These are phyloP conservation scores for Phytopythium sindhum DNA, from an alignment of 352 stramenopile species.

Conservation along the genomic window DNA sequence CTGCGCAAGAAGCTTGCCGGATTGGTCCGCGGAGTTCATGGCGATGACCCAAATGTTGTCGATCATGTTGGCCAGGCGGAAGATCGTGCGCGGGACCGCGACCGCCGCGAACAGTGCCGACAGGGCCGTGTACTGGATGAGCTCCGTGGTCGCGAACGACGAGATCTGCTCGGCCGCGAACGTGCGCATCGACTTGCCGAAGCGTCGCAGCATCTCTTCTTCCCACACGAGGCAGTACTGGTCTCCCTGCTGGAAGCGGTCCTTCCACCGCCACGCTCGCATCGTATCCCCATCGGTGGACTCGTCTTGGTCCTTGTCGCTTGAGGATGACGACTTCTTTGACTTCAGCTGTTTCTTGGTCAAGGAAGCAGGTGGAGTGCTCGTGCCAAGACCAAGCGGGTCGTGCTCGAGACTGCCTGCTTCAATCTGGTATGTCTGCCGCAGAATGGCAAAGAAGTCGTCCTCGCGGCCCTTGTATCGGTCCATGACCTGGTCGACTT, in stretches of 20 bases:
- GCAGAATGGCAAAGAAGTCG: conserved; percentile 76
- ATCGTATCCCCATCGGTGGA: conserved; percentile 13
- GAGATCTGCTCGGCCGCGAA: conserved; percentile 72
- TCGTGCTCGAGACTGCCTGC: conserved; percentile 30
- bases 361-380: background rate
- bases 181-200: conserved; percentile 77
- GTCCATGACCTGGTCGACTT: conserved; percentile 78
- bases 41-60: conserved; percentile 84
- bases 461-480: conserved; percentile 82
- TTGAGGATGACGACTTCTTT: background rate
- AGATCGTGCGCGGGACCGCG: conserved; percentile 62
- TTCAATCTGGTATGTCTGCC: conserved; percentile 57
- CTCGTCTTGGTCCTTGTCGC: background rate
- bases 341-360: conserved; percentile 7
- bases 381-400: conserved; percentile 33
- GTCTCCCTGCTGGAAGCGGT: conserved; percentile 75
- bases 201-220: conserved; percentile 61
- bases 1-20: conserved; percentile 71
- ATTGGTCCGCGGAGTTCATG: conserved; percentile 74
- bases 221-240: conserved; percentile 84
- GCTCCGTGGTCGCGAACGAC: conserved; percentile 62
- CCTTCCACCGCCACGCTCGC: conserved; percentile 80
- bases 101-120: conserved; percentile 73
- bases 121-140: conserved; percentile 74
- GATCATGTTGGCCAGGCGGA: conserved; percentile 72